phyloP scores from a whole-genome alignment of 352 stramenopile species.

The Detonula confervacea region DNA sequence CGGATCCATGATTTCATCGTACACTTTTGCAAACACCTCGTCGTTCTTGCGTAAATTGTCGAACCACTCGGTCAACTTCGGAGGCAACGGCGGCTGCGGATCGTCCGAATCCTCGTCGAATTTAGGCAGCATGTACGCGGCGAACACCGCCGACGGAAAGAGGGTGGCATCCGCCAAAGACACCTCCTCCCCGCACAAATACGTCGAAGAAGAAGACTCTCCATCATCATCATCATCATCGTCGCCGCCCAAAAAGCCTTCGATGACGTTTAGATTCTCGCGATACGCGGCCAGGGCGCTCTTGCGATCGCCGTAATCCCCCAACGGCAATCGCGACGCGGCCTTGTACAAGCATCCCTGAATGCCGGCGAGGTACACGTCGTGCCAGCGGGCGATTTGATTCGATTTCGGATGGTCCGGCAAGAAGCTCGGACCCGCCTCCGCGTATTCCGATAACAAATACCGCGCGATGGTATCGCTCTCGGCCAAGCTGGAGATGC shows the following conservation, averaged over 20 bases:
- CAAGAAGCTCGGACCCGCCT: slow-evolving; percentile 80
- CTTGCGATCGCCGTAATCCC: slow-evolving; percentile 57
- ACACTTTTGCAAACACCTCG: slow-evolving; percentile 75
- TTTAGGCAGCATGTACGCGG: slow-evolving; percentile 87
- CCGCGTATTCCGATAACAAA: slow-evolving; percentile 78
- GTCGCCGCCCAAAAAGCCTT: slow-evolving; percentile 64
- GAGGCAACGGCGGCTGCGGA: slow-evolving; percentile 49
- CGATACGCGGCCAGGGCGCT: slow-evolving; percentile 49
- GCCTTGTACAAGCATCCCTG: slow-evolving; percentile 82
- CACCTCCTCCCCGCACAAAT: slow-evolving; percentile 84
- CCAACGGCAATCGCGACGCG: slow-evolving; percentile 43
- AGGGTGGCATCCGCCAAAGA: slow-evolving; percentile 87
- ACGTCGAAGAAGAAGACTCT: too few relatives aligned
- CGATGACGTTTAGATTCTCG: slow-evolving; percentile 52
- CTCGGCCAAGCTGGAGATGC: slow-evolving; percentile 73
- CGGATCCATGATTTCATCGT: slow-evolving; percentile 68
- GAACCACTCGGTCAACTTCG: slow-evolving; percentile 74
- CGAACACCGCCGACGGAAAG: slow-evolving; percentile 86
- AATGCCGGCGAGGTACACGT: slow-evolving; percentile 87
- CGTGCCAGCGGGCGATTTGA: slow-evolving; percentile 84
- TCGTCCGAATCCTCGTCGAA: slow-evolving; percentile 72
- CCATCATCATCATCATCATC: slow-evolving; percentile 50
- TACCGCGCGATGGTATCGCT: slow-evolving; percentile 87
- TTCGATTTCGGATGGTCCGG: slow-evolving; percentile 79
- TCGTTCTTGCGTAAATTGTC: slow-evolving; percentile 67